These are phyloP conservation scores for Aspergillus cavernicola DNA, from an alignment of 495 filamentous ascomycete species.

Conservation along the genomic window DNA sequence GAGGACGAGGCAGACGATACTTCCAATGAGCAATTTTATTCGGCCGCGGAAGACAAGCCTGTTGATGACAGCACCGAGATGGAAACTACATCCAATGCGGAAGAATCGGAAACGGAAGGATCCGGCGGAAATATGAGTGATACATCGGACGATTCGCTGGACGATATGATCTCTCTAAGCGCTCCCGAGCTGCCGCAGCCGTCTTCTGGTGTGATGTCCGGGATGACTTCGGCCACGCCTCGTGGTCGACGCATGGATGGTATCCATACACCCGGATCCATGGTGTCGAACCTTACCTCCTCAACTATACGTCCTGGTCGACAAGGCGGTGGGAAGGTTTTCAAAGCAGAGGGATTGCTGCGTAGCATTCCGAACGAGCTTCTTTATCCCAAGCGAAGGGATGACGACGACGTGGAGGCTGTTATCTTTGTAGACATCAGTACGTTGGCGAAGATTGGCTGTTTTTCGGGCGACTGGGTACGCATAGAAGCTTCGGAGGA, in stretches of 20 bases:
- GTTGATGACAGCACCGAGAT: constrained; percentile 57
- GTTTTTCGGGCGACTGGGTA: constrained; percentile 99
- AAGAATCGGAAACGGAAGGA: constrained; percentile 50
- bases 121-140: constrained; percentile 54
- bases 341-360: constrained; percentile 76
- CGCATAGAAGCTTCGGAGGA: constrained; percentile 70
- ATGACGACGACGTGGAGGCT: constrained; percentile 84
- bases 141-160: constrained; percentile 72
- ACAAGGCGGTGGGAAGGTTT: constrained; percentile 54
- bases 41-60: constrained; percentile 71
- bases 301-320: constrained; percentile 68
- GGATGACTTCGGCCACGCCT: constrained; percentile 68
- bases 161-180: constrained; percentile 79
- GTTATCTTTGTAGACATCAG: constrained; percentile 84
- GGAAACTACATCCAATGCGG: constrained; percentile 48
- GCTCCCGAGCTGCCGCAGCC: constrained; percentile 71
- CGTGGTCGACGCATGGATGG: constrained; percentile 61
- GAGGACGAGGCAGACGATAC: constrained; percentile 75
- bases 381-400: constrained; percentile 75
- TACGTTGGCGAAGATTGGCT: constrained; percentile 80
- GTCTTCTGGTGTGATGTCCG: constrained; percentile 64
- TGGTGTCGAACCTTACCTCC: constrained; percentile 79
- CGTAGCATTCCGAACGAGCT: constrained; percentile 69
- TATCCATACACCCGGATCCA: constrained; percentile 71
- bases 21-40: constrained; percentile 83